Conservation (phyloP, 176 grass and related monocot species). For the Lolium multiflorum region DNA sequence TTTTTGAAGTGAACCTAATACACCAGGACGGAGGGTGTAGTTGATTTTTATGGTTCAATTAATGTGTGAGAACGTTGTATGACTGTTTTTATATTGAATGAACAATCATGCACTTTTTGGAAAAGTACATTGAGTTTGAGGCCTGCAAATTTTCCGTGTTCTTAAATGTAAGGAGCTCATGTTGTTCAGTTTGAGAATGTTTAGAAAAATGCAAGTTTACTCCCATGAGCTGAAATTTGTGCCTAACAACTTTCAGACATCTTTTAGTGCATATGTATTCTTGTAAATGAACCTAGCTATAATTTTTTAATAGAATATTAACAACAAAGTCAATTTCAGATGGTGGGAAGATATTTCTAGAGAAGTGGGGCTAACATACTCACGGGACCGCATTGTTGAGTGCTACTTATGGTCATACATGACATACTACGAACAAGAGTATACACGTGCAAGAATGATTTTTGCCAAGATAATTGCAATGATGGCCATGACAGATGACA, state of each 20-base stretch:
- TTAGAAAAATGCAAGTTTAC: neutral
- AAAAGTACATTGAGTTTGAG: neutral
- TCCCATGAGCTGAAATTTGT: neutral
- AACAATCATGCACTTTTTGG: neutral
- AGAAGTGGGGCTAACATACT: constrained; percentile 26
- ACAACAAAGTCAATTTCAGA: constrained; percentile 20
- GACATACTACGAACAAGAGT: constrained; percentile 42
- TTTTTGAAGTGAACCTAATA: too few relatives aligned
- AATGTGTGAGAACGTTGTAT: neutral
- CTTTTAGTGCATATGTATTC: neutral
- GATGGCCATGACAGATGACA: constrained; percentile 41
- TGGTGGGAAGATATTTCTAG: constrained; percentile 51
- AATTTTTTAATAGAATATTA: neutral
- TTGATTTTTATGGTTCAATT: neutral
- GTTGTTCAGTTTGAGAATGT: too few relatives aligned
- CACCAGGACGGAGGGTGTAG: too few relatives aligned
- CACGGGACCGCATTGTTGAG: constrained; percentile 46
- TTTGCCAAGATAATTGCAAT: constrained; percentile 40
- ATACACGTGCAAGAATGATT: constrained; percentile 41
- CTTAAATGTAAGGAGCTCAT: too few relatives aligned
- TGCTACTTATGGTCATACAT: constrained; percentile 43
- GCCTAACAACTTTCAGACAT: neutral
- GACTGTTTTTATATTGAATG: neutral
- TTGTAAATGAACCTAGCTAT: neutral
- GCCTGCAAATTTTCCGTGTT: too few relatives aligned